Evolutionary conservation across 345 rosid genomes (phyloP), one percentile per base, ranked within the genome.

Genomic region (Melastoma malabathricum): DNA sequence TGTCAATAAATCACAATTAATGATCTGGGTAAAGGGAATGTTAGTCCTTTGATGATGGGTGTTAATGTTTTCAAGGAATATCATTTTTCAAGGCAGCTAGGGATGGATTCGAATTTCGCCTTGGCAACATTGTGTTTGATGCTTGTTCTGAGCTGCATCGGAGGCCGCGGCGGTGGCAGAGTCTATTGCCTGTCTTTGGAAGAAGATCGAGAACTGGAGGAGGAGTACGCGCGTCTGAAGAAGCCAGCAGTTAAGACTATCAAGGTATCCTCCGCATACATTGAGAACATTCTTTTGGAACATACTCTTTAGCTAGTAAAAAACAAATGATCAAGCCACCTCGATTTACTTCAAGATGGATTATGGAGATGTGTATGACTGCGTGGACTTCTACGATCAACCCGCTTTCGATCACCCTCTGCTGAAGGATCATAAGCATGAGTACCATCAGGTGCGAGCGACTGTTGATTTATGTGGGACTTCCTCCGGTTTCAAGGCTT

Each of bases 171-270:
- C 25, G 25, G 25, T 22, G 25, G 25, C 25, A 22, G 25, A 15
- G 19, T 13, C 43, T 3, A 23, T 15, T 2, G 45, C 29, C 46
- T 63, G 20, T 67, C 66, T 29, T 46, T 22, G n/a, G 60, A 65
- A 44, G 69, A 71, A 49, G 61, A 71, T 56, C 10, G 18, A 15
- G 58, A 67, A 57, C 57, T 71, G 9, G 66, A 71, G 50, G 60
- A 52, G 52, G 62, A 72, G 16, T 59, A 67, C 15, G 48, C 39
- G 31, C 57, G 49, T 50, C 3, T 63, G 5, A 67, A 67, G 16
- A 60, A 54, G 43, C 49, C 67, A 1, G 57, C 57, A 0, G 46
- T 68, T 27, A 64, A 58, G 18, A 64, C 73, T 2, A 52, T 68
- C 38, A 15, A 34, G 57, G 73, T 72, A 23, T 44, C 19, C 4